Evolutionary conservation across 2,329 filamentous ascomycete species (phyloP).

Genomic region (Pseudogymnoascus sp.): DNA sequence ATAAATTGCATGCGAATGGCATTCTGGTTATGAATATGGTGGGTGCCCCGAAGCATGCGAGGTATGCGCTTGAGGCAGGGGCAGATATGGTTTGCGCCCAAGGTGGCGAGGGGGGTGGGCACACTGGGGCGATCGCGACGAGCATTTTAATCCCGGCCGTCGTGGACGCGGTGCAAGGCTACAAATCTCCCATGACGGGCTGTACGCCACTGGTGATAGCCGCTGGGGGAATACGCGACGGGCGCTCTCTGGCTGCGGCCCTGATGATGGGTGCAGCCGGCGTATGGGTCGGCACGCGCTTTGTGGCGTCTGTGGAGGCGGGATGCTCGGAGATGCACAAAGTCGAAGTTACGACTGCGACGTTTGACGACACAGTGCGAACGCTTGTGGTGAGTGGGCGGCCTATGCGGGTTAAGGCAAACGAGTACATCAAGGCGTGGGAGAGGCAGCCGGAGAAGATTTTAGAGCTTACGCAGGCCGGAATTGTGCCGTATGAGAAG

Average conservation of each 20-base stretch:
- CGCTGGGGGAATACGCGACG: conserved; percentile 81
- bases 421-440: conserved; percentile 79
- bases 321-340: conserved; percentile 81
- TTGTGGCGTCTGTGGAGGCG: conserved; percentile 78
- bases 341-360: conserved; percentile 69
- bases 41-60: conserved; percentile 82
- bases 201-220: conserved; percentile 76
- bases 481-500: conserved; percentile 73
- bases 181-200: conserved; percentile 64
- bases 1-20: conserved; percentile 68
- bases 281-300: conserved; percentile 91
- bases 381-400: conserved; percentile 79
- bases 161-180: conserved; percentile 71
- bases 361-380: conserved; percentile 70
- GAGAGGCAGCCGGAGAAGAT: conserved; percentile 70
- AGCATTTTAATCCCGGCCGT: conserved; percentile 83
- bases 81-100: conserved; percentile 90
- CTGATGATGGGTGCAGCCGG: conserved; percentile 83
- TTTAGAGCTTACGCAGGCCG: conserved; percentile 65
- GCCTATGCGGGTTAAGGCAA: conserved; percentile 72
- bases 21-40: conserved; percentile 98
- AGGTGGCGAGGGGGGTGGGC: conserved; percentile 87
- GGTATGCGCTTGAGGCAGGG: conserved; percentile 78
- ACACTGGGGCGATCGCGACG: conserved; percentile 81
- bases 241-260: conserved; percentile 71